Base-by-base conservation (phyloP, 1,139 yeast species). In the Magnusiomyces starmeri region DNA sequence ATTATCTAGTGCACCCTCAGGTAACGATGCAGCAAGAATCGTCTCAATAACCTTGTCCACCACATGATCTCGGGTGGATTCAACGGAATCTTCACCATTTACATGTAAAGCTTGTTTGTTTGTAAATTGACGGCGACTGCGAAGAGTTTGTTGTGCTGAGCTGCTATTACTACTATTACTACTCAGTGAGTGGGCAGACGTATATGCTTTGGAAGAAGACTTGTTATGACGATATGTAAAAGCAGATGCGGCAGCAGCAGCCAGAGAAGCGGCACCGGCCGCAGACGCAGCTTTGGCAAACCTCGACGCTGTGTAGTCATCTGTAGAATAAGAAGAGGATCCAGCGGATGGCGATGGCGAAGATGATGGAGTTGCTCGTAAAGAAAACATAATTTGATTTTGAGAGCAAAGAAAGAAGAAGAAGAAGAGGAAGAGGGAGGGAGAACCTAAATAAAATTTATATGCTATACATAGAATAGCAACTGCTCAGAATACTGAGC, bases 31-130 rank as follows among this genome's bases (percentile, higher is more conserved):
- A 14, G 48, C 44, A 18, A 54, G 39, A 4, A 51, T 24, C n/a
- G 40, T 48, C 45, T 54, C 56, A 12, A 54, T 50, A 14, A 52
- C 42, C 35, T 47, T 51, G 46, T 54, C 56, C 18, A 51, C 53
- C 3, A 50, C 40, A 16, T 49, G 52, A 39, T 54, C 52, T 22
- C 46, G 24, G 2, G 43, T 35, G 12, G 47, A 42, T 22, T 50
- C 50, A 9, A 7, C 8, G 24, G 18, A n/a, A n/a, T 25, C 26
- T 26, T 20, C n/a, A n/a, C n/a, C n/a, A n/a, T n/a, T n/a, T n/a
- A n/a, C n/a, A n/a, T n/a, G n/a, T n/a, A n/a, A n/a, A 4, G 46
- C 37, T 18, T 32, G 32, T 27, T 27, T 27, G 10, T 27, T 27
- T 12, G 8, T 27, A 8, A 9, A 18, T 18, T 32, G 37, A 4